A percentile compares a stretch with the other conserved stretches of the same genome.
These are phyloP conservation scores for Penicillium brasilianum DNA, from an alignment of 2,329 filamentous ascomycete genomes.

Conservation along the genomic window DNA sequence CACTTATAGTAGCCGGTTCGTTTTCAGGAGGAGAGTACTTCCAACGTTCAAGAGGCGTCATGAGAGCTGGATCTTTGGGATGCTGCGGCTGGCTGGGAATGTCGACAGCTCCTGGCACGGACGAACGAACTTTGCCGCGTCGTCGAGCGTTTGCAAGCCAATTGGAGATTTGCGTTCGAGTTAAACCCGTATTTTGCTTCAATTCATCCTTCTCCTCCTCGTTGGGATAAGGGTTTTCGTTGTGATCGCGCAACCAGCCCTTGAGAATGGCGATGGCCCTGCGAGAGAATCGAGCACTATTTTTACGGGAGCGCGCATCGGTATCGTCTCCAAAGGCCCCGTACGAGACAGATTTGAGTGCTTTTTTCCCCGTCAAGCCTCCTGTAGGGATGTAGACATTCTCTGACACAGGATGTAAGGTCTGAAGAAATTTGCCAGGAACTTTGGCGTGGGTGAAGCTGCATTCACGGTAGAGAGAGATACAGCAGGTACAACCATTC, in stretches of 20 bases:
- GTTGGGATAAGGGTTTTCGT: constrained; percentile 82
- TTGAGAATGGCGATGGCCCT: constrained; percentile 81
- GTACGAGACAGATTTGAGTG: constrained; percentile 49
- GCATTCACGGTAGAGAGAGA: constrained; percentile 54
- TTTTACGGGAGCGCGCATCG: constrained; percentile 60
- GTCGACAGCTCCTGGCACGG: constrained; percentile 72
- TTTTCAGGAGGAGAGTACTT: constrained; percentile 71
- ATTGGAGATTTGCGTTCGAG: constrained; percentile 82
- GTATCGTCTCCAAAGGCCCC: constrained; percentile 40
- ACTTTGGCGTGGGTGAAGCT: constrained; percentile 52
- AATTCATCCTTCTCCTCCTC: constrained; percentile 84
- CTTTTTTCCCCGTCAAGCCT: constrained; percentile 46
- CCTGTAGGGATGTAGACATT: constrained; percentile 47
- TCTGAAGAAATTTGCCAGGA: constrained; percentile 50
- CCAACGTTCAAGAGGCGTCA: constrained; percentile 72
- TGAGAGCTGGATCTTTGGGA: constrained; percentile 56
- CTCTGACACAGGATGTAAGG: constrained; percentile 51
- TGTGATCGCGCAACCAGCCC: constrained; percentile 81
- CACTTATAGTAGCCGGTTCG: constrained; percentile 68
- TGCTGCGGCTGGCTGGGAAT: constrained; percentile 64
- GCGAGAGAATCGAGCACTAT: constrained; percentile 76
- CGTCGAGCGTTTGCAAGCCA: constrained; percentile 91
- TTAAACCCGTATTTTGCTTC: constrained; percentile 78
- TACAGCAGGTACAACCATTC: constrained; percentile 54
- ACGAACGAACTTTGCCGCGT: constrained; percentile 79